Conservation (phyloP, 805 yeast species). For the Barnettozyma wickerhamii region DNA sequence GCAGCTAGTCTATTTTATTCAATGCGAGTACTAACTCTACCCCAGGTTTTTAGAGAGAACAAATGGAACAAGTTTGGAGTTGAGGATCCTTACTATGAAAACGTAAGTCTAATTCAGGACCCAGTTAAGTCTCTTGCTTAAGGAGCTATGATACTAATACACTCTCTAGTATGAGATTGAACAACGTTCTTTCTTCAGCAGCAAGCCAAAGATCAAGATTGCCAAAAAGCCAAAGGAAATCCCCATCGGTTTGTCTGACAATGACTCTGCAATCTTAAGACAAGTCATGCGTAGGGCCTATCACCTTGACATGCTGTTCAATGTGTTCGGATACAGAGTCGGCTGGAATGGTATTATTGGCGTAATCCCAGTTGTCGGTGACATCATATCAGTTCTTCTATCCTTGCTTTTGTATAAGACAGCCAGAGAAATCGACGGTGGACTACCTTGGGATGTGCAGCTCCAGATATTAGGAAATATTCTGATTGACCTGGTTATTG, state of each 20-base stretch:
- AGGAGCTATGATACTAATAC: neutral
- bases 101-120: too few species aligned
- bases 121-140: neutral
- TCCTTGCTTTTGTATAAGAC: slow-evolving; percentile 40
- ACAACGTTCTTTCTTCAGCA: slow-evolving; percentile 18
- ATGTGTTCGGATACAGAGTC: slow-evolving; percentile 51
- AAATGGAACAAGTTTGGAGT: slow-evolving; percentile 34
- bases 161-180: slow-evolving; percentile 18
- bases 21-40: neutral
- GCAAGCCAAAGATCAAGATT: slow-evolving; percentile 16
- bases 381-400: slow-evolving; percentile 46
- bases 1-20: neutral
- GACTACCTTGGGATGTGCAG: slow-evolving; percentile 54
- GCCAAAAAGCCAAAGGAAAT: slow-evolving; percentile 30
- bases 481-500: slow-evolving; percentile 61
- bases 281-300: slow-evolving; percentile 58
- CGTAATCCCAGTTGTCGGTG: slow-evolving; percentile 65
- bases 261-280: slow-evolving; percentile 47
- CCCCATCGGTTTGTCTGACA: slow-evolving; percentile 52
- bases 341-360: slow-evolving; percentile 73
- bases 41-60: slow-evolving; percentile 29
- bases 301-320: slow-evolving; percentile 62
- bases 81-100: slow-evolving; percentile 40
- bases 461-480: slow-evolving; percentile 56
- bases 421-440: slow-evolving; percentile 55